Evolutionary conservation across 2,329 filamentous ascomycete genomes (phyloP).

Genomic region (Verticillium dahliae): DNA sequence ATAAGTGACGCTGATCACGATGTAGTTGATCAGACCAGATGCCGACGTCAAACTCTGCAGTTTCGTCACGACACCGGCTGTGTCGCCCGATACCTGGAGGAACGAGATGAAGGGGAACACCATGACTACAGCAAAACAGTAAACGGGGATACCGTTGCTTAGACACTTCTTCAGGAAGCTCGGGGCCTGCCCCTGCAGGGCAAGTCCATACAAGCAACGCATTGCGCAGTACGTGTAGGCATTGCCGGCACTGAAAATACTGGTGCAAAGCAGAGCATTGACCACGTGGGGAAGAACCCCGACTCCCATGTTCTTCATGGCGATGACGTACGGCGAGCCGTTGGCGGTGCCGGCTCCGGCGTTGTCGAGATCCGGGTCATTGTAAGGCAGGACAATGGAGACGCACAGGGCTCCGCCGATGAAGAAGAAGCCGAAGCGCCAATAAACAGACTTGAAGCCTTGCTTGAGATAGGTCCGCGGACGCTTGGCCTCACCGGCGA

Average conservation of each 20-base stretch:
- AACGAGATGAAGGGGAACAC: conserved; percentile 47
- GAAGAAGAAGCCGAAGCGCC: conserved; percentile 65
- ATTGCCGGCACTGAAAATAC: conserved; percentile 49
- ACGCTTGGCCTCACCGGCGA: conserved; percentile 62
- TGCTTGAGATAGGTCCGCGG: conserved; percentile 58
- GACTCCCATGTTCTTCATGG: conserved; percentile 49
- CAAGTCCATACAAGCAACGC: conserved; percentile 49
- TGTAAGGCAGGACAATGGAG: conserved; percentile 60
- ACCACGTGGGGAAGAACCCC: conserved; percentile 48
- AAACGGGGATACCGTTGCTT: conserved; percentile 54
- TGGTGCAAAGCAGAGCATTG: conserved; percentile 51
- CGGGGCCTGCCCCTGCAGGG: conserved; percentile 45
- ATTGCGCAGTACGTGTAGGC: conserved; percentile 51
- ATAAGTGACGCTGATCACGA: conserved; percentile 47
- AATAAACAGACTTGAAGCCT: conserved; percentile 69
- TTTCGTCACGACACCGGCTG: conserved; percentile 44
- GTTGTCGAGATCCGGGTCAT: conserved; percentile 46
- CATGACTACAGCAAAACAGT: conserved; percentile 47
- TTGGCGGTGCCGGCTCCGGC: conserved; percentile 37
- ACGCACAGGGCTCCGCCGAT: conserved; percentile 61
- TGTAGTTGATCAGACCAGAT: conserved; percentile 40
- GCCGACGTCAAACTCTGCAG: conserved; percentile 41
- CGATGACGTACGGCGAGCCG: conserved; percentile 58
- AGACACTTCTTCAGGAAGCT: conserved; percentile 45
- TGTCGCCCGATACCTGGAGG: conserved; percentile 41